Percentiles rank a stretch among this genome's conserved stretches.
Conservation (phyloP, 2,329 filamentous ascomycete genomes). For the Hysterium pulicare region DNA sequence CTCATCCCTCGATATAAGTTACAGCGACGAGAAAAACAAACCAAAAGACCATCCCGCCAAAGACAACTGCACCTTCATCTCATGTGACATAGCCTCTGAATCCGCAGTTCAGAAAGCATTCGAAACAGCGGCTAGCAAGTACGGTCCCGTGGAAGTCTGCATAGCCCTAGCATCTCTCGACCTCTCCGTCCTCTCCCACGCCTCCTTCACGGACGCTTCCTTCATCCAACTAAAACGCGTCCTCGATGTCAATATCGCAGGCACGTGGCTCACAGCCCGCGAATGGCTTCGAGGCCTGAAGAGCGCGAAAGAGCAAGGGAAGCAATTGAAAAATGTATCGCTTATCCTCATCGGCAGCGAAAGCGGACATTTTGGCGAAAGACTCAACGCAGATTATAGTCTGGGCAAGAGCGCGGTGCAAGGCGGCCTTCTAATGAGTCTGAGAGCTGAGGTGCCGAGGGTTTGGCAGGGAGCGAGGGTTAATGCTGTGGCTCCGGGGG, state of each 20-base stretch:
- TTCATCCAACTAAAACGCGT: constrained; percentile 40
- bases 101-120: constrained; percentile 33
- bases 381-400: constrained; percentile 44
- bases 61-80: constrained; percentile 11
- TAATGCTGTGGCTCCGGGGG: constrained; percentile 47
- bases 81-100: constrained; percentile 37
- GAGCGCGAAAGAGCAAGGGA: constrained; percentile 15
- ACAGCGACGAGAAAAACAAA: too few species aligned
- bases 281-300: constrained; percentile 42
- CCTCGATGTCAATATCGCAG: constrained; percentile 43
- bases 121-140: constrained; percentile 25
- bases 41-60: too few species aligned
- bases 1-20: constrained; percentile 34
- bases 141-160: constrained; percentile 40
- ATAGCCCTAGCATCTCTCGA: constrained; percentile 46
- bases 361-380: constrained; percentile 44
- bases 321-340: constrained; percentile 33
- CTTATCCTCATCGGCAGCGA: constrained; percentile 47
- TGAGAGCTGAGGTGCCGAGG: constrained; percentile 41
- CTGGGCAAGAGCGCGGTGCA: constrained; percentile 47
- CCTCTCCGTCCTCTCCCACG: constrained; percentile 39
- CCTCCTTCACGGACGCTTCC: constrained; percentile 40
- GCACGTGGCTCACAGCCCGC: constrained; percentile 38
- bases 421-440: constrained; percentile 40
- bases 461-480: constrained; percentile 40